Base-by-base conservation (phyloP, 2,329 filamentous ascomycete genomes). In the Cyanodermella asteris region DNA sequence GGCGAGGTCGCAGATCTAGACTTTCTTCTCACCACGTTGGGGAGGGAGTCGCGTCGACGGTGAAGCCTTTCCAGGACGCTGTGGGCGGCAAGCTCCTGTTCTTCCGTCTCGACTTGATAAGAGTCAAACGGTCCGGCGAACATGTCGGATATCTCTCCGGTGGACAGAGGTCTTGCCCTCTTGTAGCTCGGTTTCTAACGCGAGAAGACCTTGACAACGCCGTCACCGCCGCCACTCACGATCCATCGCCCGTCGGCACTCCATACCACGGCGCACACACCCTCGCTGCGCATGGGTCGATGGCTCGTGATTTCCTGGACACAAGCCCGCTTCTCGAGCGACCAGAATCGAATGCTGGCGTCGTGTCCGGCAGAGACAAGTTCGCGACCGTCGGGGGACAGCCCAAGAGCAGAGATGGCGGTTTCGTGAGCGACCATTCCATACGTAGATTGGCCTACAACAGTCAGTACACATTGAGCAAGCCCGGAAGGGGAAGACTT, bases 391-490 rank as follows among this genome's bases (percentile, higher is more conserved):
- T 94, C 84, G 9, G 84, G 87, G 37, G 80, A 91, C 12, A 97
- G 64, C 0, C 80, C 90, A 5, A 97, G 62, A 14, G 77, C 74
- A 2, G 87, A 90, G 36, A 97, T 93, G 28, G 87, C 73, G 3
- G 82, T 75, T 1, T 87, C 81, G 40, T 97, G 87, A 5, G 87
- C 87, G 31, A 94, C 68, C 87, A 97, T 97, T 41, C 76, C 90
- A 51, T 97, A 97, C 34, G 87, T 94, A 53, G 82, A 93, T 80
- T 97, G 87, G 29, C 87, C 87, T 94, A 36, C 11, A 13, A 4
- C 11, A 23, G 18, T 6, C 16, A 18, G 9, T 18, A 14, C 17
- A 16, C 6, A 5, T 11, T 8, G 16, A 18, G 16, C 22, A 12
- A 16, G 2, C 12, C 20, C 11, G 8, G 18, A 9, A n/a, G 13